phyloP scores from a whole-genome alignment of 306 rosid genomes.

The Gillenia trifoliata region DNA sequence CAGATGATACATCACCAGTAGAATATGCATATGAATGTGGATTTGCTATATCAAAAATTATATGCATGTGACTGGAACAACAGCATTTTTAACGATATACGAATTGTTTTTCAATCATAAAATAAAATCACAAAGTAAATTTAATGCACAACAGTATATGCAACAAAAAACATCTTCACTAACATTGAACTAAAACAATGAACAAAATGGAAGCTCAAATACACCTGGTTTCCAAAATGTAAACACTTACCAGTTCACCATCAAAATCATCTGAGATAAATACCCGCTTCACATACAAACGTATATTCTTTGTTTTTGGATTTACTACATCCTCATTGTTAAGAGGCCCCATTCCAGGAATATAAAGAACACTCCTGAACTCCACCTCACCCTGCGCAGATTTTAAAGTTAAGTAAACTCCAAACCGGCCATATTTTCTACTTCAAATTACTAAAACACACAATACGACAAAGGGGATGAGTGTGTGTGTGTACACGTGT shows the following conservation, averaged over 20 bases:
- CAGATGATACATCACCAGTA: background rate
- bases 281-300: conserved; percentile 87
- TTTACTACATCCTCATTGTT: conserved; percentile 90
- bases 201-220: conserved; percentile 5
- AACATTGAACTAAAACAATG: background rate
- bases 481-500: no score
- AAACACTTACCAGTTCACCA: conserved; percentile 86
- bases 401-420: conserved; percentile 18
- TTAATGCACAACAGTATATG: background rate
- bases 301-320: conserved; percentile 92
- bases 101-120: background rate
- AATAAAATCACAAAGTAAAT: background rate
- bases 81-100: background rate
- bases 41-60: background rate
- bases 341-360: conserved; percentile 97
- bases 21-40: background rate
- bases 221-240: background rate
- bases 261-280: conserved; percentile 98
- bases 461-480: background rate
- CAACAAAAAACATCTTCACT: background rate
- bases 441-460: background rate
- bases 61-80: background rate
- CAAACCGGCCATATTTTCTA: background rate
- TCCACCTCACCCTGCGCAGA: conserved; percentile 90
- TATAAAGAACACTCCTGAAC: conserved; percentile 83